Conservation (phyloP, 306 rosid genomes). For the Cicer cuneatum region DNA sequence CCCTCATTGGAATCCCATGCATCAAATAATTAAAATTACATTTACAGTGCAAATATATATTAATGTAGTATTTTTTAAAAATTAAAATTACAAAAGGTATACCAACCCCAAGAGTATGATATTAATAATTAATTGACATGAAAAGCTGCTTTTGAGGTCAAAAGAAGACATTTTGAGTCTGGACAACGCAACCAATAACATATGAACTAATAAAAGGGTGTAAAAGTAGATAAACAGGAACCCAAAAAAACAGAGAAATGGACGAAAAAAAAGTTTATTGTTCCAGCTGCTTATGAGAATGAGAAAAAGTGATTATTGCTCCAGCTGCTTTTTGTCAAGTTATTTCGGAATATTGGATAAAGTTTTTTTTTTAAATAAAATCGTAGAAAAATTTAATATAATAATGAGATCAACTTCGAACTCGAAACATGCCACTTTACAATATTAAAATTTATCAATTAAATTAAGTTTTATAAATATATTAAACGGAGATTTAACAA, state of each 20-base stretch:
- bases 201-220: conserved; percentile 7
- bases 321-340: conserved; percentile 40
- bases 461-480: neutral
- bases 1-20: too few species aligned
- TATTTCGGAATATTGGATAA: conserved; percentile 30
- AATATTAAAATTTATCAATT: too few species aligned
- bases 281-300: too few species aligned
- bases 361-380: conserved; percentile 2
- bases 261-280: neutral
- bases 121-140: neutral
- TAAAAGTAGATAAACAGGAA: neutral
- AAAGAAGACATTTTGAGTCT: conserved; percentile 28
- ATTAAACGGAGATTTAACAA: conserved; percentile 40
- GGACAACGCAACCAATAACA: conserved; percentile 25
- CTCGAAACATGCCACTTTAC: too few species aligned
- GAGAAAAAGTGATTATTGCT: conserved; percentile 39
- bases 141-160: conserved; percentile 22
- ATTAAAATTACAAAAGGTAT: too few species aligned
- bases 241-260: neutral
- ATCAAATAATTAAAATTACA: too few species aligned
- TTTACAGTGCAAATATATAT: too few species aligned
- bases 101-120: neutral
- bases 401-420: too few species aligned
- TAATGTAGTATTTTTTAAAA: too few species aligned
- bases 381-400: too few species aligned